Conservation (phyloP, 2,329 filamentous ascomycete genomes). For the Xylaria sp. region DNA sequence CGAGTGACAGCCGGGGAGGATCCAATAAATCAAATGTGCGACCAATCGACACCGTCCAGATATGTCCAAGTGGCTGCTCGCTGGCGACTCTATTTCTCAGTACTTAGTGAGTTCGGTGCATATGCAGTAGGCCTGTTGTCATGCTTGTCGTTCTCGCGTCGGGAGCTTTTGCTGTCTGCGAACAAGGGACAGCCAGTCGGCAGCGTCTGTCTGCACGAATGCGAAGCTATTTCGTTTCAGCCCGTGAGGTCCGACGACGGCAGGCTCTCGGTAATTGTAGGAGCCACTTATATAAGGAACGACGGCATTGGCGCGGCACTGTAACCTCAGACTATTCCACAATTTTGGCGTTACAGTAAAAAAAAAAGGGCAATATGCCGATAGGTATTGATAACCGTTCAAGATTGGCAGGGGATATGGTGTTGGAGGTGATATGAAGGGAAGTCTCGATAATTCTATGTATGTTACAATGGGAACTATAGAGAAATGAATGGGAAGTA, state of each 20-base stretch:
- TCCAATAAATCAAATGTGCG: constrained; percentile 8
- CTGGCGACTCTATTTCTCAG: not conserved
- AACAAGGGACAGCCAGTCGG: not conserved
- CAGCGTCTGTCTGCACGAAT: constrained; percentile 31
- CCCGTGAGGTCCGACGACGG: constrained; percentile 25
- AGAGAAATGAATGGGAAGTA: not conserved
- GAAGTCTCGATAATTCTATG: constrained; percentile 1
- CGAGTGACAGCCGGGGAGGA: not conserved
- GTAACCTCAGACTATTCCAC: constrained; percentile 33
- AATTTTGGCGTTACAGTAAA: constrained; percentile 28
- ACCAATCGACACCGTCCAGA: constrained; percentile 3
- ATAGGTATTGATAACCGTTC: not conserved
- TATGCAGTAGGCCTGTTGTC: not conserved
- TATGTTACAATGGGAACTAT: constrained; percentile 12
- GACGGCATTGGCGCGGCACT: constrained; percentile 23
- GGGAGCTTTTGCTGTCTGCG: not conserved
- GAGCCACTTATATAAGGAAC: constrained; percentile 20
- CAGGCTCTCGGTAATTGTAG: constrained; percentile 19
- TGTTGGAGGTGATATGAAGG: not conserved
- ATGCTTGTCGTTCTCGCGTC: not conserved
- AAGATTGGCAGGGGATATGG: no score
- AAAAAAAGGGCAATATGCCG: not conserved
- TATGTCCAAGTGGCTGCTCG: not conserved
- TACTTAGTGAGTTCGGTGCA: constrained; percentile 4
- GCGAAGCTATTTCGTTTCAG: constrained; percentile 16